Evolutionary conservation across 2,329 filamentous ascomycete species (phyloP), one percentile per base, ranked within the genome.

Genomic region (Colletotrichum magnum): DNA sequence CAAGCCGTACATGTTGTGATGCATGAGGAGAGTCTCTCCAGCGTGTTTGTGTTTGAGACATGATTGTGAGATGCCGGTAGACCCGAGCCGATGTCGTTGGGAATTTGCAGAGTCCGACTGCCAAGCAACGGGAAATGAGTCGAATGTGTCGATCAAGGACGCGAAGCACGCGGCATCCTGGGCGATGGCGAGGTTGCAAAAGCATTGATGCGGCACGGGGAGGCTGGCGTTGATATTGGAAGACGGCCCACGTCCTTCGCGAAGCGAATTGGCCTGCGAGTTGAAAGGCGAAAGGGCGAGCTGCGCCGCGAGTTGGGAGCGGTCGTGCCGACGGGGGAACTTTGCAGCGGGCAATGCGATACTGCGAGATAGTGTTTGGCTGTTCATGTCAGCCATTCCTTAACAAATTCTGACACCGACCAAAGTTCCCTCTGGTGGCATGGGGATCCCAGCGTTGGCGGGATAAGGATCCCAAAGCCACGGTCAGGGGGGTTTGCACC

Each of bases 261-360:
- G 63, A 61, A 32, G 21, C 63, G 50, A 61, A 7, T 26, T 36
- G 51, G 18, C n/a, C 15, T 32, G 57, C 56, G 62, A 51, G 47
- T 61, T 43, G 26, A 28, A n/a, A 47, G 32, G 59, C 52, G 58
- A 53, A 36, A 41, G n/a, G 18, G 52, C 52, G 59, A 64, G 61
- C 61, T 60, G 48, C 28, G 63, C 56, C 56, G 47, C 48, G 48
- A 4, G 18, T n/a, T 15, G 26, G 18, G 39, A 36, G 47, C 48
- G 48, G 41, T 63, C 57, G 18, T 15, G 32, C 64, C 64, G 64
- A 63, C 64, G 64, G 59, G 36, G 43, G 52, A 10, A 28, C 59
- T 64, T 51, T n/a, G 50, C n/a, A 32, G 24, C 18, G 18, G n/a
- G 41, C 32, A n/a, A n/a, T 7, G 4, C 3, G 16, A n/a, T 51